A percentile compares a stretch with the other conserved stretches of the same genome.
Evolutionary conservation across 768 basidiomycete species (phyloP).

Genomic region (Ephemerocybe angulata): DNA sequence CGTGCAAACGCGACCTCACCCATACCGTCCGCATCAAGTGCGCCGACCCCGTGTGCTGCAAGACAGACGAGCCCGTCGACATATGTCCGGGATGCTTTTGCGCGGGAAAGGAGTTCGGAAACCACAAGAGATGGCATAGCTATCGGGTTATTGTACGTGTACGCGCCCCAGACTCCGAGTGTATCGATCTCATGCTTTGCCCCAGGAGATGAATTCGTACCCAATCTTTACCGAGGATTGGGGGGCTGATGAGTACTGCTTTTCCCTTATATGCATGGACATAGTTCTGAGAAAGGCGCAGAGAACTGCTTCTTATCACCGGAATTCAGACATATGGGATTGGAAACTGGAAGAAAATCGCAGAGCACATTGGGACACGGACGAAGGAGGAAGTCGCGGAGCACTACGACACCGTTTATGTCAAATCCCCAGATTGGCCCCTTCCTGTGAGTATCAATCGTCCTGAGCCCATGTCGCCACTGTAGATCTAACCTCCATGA

Average conservation of each 20-base stretch:
- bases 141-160: constrained; percentile 85
- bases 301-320: constrained; percentile 86
- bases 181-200: constrained; percentile 10
- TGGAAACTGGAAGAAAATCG: constrained; percentile 96
- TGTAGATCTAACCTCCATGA: constrained; percentile 11
- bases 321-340: constrained; percentile 84
- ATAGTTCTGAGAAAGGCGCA: constrained; percentile 25
- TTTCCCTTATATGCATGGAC: neutral
- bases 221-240: constrained; percentile 94
- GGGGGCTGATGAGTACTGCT: constrained; percentile 92
- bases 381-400: constrained; percentile 90
- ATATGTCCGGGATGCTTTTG: constrained; percentile 93
- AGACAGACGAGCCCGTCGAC: constrained; percentile 72
- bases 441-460: constrained; percentile 56
- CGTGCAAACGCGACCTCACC: constrained; percentile 84
- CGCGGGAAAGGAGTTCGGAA: constrained; percentile 82
- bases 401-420: constrained; percentile 82
- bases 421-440: constrained; percentile 77
- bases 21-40: constrained; percentile 98
- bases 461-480: constrained; percentile 2
- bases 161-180: constrained; percentile 1
- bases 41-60: constrained; percentile 68
- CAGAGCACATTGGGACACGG: constrained; percentile 90
- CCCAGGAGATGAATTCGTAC: constrained; percentile 90
- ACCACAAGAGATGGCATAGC: constrained; percentile 80